These are phyloP conservation scores for Durotheca rogersii DNA, from an alignment of 495 filamentous ascomycete genomes.

Conservation along the genomic window DNA sequence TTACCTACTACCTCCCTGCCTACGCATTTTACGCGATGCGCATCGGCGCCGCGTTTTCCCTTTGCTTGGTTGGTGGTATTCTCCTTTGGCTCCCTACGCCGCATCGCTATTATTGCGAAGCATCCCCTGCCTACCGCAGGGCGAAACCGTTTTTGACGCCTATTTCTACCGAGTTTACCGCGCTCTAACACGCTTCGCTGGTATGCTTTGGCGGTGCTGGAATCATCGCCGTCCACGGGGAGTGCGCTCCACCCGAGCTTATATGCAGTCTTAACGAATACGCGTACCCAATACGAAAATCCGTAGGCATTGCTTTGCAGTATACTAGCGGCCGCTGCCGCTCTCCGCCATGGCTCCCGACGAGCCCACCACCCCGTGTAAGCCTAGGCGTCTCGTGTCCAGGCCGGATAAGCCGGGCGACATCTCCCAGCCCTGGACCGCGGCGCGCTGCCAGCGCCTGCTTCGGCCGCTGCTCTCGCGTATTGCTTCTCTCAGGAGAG, in stretches of 20 bases:
- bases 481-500: constrained; percentile 52
- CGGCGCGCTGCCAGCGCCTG: constrained; percentile 56
- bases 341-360: constrained; percentile 12
- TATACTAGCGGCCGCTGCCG: constrained; percentile 1
- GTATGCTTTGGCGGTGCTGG: too few relatives aligned
- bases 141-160: constrained; percentile 4
- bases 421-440: constrained; percentile 51
- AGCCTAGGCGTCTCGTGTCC: constrained; percentile 16
- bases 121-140: not conserved
- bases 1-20: too few relatives aligned
- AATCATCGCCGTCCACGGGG: too few relatives aligned
- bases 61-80: not conserved
- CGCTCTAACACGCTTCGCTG: constrained; percentile 4
- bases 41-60: not conserved
- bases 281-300: too few relatives aligned
- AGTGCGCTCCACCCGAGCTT: too few relatives aligned
- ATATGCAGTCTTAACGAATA: constrained; percentile 8
- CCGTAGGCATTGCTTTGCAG: constrained; percentile 9
- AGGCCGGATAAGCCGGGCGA: constrained; percentile 16
- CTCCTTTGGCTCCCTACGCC: too few relatives aligned
- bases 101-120: too few relatives aligned
- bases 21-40: not conserved
- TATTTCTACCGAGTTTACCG: not conserved
- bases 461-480: constrained; percentile 56
- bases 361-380: constrained; percentile 15